Base-by-base conservation (phyloP, 2,329 filamentous ascomycete species). In the Epicoccum sorghinum region DNA sequence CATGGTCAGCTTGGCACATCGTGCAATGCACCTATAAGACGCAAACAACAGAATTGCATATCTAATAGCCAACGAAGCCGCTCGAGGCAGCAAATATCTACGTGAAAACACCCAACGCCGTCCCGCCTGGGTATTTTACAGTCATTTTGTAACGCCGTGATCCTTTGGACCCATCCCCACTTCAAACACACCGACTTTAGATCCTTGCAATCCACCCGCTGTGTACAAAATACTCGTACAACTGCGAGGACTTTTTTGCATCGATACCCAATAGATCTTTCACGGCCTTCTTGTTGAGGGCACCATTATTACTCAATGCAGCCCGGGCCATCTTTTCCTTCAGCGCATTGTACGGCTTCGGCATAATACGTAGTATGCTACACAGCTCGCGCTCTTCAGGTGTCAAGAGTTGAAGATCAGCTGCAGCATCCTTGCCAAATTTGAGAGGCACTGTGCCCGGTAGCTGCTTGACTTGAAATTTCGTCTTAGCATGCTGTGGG, bases 211-310 rank as follows among this genome's bases (percentile, higher is more conserved):
- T 88, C 92, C 93, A 98, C 3, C 93, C 95, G 51, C 87, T 88
- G 70, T 92, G 90, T 59, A 96, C 90, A 78, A 97, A 93, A 72
- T 97, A 98, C 74, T 98, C 95, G 76, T 93, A 97, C 53, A 98
- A 86, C 61, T 91, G 84, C 14, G 89, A 88, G 0, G 90, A 89
- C 74, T 97, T 98, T 60, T 89, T 89, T 8, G 86, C 85, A 68
- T 98, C 93, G 47, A 98, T 83, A 71, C 82, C 84, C 70, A 89
- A 93, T 24, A 98, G 88, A 69, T 96, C 90, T 70, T 89, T 90
- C 2, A 92, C 92, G 64, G 93, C 88, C 77, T 97, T 98, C 83
- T 95, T 96, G 81, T 96, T 98, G 7, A 99, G 78, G 10, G 83
- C 85, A 1, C 95, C 95, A 54, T 95, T 93, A 54, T 88, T 87